Conservation (phyloP, 148 eudicot genomes). For the Amaranthus palmeri region DNA sequence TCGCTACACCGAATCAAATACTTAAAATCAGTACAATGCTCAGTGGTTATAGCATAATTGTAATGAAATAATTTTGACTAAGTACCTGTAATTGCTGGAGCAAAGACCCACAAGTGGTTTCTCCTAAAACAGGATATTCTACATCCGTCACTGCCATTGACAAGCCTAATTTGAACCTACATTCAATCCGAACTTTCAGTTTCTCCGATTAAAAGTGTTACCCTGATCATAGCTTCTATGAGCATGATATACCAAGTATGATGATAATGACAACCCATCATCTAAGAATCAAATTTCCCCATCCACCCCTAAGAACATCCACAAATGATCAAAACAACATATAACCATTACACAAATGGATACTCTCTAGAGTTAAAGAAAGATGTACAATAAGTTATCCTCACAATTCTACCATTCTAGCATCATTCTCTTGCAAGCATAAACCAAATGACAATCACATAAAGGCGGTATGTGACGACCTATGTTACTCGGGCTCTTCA, state of each 20-base stretch:
- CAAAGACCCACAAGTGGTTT: constrained; percentile 70
- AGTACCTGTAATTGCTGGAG: constrained; percentile 85
- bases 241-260: too few species aligned
- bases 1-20: constrained; percentile 46
- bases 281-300: background rate
- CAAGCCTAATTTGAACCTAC: constrained; percentile 30
- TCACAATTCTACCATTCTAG: background rate
- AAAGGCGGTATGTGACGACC: background rate
- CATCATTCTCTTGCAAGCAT: background rate
- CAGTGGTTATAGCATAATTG: background rate
- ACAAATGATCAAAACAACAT: constrained; percentile 7
- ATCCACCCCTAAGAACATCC: background rate
- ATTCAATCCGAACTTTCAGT: constrained; percentile 18
- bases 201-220: background rate
- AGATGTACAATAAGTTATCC: background rate
- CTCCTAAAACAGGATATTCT: constrained; percentile 53
- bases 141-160: constrained; percentile 71
- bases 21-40: background rate
- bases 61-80: background rate
- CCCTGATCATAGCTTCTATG: background rate
- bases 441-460: background rate
- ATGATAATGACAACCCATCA: too few species aligned
- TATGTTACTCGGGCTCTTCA: too few species aligned
- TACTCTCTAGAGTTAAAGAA: constrained; percentile 4
- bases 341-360: background rate